A percentile compares a stretch with the other conserved stretches of the same genome.
These are phyloP conservation scores for Lactarius sanguifluus DNA, from an alignment of 768 basidiomycete genomes.

Conservation along the genomic window DNA sequence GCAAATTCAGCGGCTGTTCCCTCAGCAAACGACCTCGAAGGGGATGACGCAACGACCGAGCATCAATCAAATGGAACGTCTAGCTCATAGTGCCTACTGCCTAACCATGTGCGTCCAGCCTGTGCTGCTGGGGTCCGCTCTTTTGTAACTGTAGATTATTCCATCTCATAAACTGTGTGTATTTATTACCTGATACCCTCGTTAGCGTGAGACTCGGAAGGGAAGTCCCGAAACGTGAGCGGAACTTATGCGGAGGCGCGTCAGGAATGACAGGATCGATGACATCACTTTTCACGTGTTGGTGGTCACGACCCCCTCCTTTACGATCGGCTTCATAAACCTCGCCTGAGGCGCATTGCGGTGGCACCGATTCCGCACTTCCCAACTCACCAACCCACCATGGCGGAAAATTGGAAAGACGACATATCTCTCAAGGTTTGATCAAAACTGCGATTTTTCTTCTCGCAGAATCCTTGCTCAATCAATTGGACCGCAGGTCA, in stretches of 20 bases:
- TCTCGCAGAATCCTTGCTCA: background rate
- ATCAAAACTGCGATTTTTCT: background rate
- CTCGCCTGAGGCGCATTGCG: background rate
- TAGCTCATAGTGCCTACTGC: constrained; percentile 2
- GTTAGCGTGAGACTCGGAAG: too few species aligned
- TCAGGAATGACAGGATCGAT: background rate
- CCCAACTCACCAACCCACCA: constrained; percentile 6
- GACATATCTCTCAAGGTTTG: constrained; percentile 76
- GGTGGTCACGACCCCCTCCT: background rate
- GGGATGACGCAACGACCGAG: constrained; percentile 32
- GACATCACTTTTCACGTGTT: constrained; percentile 20
- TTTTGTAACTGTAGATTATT: background rate
- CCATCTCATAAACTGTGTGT: background rate
- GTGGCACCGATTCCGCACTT: background rate
- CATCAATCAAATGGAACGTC: constrained; percentile 22
- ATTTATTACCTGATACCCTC: background rate
- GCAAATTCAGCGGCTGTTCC: constrained; percentile 73
- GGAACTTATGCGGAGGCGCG: background rate
- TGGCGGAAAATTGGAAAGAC: constrained; percentile 61
- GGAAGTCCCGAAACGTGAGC: background rate
- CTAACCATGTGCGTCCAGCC: background rate
- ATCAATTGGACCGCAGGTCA: constrained; percentile 41
- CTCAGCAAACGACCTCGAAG: constrained; percentile 64
- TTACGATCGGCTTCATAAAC: constrained; percentile 1
- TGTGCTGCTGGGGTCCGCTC: background rate